Conservation (phyloP, 768 basidiomycete genomes). For the Harrya chromipes region DNA sequence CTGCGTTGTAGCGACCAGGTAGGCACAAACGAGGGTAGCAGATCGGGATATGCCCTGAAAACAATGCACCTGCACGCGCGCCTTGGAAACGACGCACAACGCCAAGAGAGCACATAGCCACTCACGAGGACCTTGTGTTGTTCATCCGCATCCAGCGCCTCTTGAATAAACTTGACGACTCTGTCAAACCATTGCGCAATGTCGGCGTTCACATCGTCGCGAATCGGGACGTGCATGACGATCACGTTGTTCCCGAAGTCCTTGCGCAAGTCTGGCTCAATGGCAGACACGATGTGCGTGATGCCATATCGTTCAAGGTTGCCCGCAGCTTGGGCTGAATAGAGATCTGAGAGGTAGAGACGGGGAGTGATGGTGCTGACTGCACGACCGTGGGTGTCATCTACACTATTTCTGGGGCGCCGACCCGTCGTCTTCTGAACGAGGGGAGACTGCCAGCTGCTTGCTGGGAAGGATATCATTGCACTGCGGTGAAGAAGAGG, state of each 20-base stretch:
- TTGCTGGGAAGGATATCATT: conserved; percentile 34
- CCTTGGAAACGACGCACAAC: not conserved
- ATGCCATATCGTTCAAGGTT: conserved; percentile 56
- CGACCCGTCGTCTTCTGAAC: conserved; percentile 16
- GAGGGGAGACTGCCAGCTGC: conserved; percentile 30
- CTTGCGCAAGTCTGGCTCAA: conserved; percentile 42
- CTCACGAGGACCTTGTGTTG: conserved; percentile 50
- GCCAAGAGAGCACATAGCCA: not conserved
- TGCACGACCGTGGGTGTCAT: conserved; percentile 18
- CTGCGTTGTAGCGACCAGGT: conserved; percentile 49
- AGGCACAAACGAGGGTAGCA: conserved; percentile 73
- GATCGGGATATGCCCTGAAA: conserved; percentile 73
- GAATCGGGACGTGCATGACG: conserved; percentile 50
- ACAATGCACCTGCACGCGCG: conserved; percentile 62
- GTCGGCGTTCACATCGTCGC: conserved; percentile 40
- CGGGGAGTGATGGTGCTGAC: conserved; percentile 39
- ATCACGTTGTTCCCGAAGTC: conserved; percentile 34
- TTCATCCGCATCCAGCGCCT: conserved; percentile 43
- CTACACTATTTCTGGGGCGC: conserved; percentile 5
- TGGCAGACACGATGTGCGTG: conserved; percentile 68
- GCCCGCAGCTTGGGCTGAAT: conserved; percentile 48
- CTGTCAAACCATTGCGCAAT: conserved; percentile 44
- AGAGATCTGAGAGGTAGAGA: conserved; percentile 63
- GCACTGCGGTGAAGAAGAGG: not conserved
- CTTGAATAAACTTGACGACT: conserved; percentile 52